A percentile compares a stretch with the other conserved stretches of the same genome.
These are phyloP conservation scores for Neodidymelliopsis sp. DNA, from an alignment of 2,329 filamentous ascomycete genomes.

Conservation along the genomic window DNA sequence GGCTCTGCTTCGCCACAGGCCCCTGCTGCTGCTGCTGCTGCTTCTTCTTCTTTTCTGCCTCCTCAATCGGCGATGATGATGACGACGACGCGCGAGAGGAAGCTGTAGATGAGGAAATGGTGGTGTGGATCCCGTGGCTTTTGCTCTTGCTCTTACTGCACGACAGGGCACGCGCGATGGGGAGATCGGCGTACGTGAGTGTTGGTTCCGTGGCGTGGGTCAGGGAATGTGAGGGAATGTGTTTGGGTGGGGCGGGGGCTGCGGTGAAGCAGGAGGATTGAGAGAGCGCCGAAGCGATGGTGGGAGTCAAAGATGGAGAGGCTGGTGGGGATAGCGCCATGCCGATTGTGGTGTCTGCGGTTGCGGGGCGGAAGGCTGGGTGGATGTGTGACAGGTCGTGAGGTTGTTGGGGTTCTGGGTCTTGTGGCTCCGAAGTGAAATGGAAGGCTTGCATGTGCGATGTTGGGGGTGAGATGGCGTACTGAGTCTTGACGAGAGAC, in stretches of 20 bases:
- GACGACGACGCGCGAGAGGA: no score
- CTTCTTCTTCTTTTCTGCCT: constrained; percentile 3
- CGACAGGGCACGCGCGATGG: not conserved
- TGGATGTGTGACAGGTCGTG: constrained; percentile 4
- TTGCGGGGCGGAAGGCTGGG: constrained; percentile 12
- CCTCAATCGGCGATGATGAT: no score
- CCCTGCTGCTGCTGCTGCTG: no score
- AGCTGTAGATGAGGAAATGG: not conserved
- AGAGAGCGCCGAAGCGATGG: not conserved
- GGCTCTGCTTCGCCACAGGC: not conserved
- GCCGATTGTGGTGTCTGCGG: constrained; percentile 14
- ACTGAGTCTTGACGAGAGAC: constrained; percentile 1
- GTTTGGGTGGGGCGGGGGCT: not conserved
- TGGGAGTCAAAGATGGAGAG: constrained; percentile 12
- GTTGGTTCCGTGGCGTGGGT: not conserved
- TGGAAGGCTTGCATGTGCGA: constrained; percentile 9
- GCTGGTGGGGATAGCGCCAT: constrained; percentile 24
- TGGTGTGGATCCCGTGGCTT: not conserved
- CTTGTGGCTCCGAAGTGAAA: constrained; percentile 8
- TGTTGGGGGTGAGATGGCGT: not conserved
- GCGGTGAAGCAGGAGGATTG: not conserved
- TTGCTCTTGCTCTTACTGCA: constrained; percentile 1
- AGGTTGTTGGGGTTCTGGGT: no score
- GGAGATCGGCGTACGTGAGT: constrained; percentile 3
- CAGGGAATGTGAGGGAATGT: not conserved